Conservation (phyloP, 257 asterid genomes). For the Primulina tabacum region DNA sequence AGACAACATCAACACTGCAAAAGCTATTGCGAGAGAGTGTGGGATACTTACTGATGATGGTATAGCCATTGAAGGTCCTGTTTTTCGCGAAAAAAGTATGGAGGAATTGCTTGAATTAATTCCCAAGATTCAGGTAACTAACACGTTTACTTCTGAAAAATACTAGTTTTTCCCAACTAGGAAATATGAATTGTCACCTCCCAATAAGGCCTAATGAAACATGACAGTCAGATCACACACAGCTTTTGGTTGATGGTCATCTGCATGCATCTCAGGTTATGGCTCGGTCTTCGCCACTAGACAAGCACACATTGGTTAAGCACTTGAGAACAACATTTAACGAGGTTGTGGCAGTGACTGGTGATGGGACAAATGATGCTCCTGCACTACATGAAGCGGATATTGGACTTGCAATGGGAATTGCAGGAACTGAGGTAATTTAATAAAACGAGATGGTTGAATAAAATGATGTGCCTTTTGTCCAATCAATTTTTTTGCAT, state of each 20-base stretch:
- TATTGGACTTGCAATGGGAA: constrained; percentile 98
- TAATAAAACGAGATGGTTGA: not conserved
- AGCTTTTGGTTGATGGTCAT: constrained; percentile 4
- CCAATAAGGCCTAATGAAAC: not conserved
- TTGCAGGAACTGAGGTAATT: constrained; percentile 91
- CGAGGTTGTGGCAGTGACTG: constrained; percentile 97
- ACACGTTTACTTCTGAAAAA: not conserved
- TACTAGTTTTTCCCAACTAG: not conserved
- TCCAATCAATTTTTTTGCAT: not conserved
- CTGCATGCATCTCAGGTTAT: constrained; percentile 50
- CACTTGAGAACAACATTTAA: constrained; percentile 76
- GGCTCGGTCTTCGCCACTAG: constrained; percentile 97
- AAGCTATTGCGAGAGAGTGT: constrained; percentile 90
- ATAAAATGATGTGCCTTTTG: too few relatives aligned
- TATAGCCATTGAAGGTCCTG: constrained; percentile 89
- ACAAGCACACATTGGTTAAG: constrained; percentile 86
- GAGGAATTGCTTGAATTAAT: constrained; percentile 66
- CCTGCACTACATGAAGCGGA: constrained; percentile 99
- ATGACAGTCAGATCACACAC: not conserved
- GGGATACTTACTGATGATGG: constrained; percentile 91
- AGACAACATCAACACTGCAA: constrained; percentile 84
- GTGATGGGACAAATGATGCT: constrained; percentile 97
- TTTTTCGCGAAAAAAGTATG: constrained; percentile 67
- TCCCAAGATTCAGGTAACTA: constrained; percentile 80
- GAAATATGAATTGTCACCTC: not conserved